These are phyloP conservation scores for Prunus davidiana DNA, from an alignment of 306 rosid species.

Conservation along the genomic window DNA sequence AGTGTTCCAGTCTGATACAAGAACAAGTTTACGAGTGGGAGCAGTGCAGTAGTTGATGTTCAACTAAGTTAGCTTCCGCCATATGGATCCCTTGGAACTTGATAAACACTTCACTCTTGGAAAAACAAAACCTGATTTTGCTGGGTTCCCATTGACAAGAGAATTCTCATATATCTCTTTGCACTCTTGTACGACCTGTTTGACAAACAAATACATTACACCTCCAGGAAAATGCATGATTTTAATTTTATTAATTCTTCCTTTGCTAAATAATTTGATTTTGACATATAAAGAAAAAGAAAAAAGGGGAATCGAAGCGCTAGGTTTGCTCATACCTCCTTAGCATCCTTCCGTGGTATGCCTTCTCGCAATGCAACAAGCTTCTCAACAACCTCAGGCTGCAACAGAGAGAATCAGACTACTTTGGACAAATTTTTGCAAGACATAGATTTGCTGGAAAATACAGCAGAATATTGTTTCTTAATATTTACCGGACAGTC, in stretches of 20 bases:
- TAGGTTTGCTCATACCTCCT: slow-evolving; percentile 61
- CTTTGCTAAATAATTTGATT: neutral
- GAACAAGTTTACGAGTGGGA: too few species aligned
- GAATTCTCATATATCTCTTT: slow-evolving; percentile 91
- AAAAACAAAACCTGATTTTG: slow-evolving; percentile 77
- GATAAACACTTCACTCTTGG: slow-evolving; percentile 73
- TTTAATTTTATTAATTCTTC: neutral
- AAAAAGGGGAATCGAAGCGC: neutral
- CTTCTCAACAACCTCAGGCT: slow-evolving; percentile 97
- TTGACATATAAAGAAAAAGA: neutral
- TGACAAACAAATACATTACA: slow-evolving; percentile 18
- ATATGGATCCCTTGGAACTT: slow-evolving; percentile 58
- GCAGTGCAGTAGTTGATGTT: neutral
- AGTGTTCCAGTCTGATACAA: neutral
- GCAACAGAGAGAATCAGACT: slow-evolving; percentile 29
- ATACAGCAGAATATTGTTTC: neutral
- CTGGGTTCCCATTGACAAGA: slow-evolving; percentile 73
- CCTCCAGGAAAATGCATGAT: neutral
- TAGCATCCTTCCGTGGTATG: slow-evolving; percentile 96
- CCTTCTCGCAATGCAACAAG: slow-evolving; percentile 94
- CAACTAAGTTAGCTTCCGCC: slow-evolving; percentile 78
- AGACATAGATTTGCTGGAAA: neutral
- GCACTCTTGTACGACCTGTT: slow-evolving; percentile 96
- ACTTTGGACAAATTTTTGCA: slow-evolving; percentile 9
- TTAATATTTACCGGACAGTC: slow-evolving; percentile 83